phyloP scores from a whole-genome alignment of 1,284 basidiomycete genomes.

The Lignosus rhinocerotis region DNA sequence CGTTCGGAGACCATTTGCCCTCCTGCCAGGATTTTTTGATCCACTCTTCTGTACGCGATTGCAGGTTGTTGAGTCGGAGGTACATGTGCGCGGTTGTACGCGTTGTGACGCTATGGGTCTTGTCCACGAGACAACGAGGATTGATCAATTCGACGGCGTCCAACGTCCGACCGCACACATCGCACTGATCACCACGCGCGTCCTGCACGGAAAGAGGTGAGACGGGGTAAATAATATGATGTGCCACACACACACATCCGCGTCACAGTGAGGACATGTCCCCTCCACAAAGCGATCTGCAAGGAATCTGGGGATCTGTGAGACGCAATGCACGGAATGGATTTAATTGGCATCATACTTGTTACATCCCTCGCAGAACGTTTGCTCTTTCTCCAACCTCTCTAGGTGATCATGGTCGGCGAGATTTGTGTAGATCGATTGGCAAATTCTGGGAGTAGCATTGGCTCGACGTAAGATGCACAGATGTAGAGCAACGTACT shows the following conservation, averaged over 20 bases:
- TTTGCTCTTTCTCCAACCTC: slow-evolving; percentile 87
- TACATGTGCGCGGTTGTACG: slow-evolving; percentile 93
- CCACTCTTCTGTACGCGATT: slow-evolving; percentile 87
- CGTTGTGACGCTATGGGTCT: slow-evolving; percentile 75
- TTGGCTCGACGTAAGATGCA: neutral
- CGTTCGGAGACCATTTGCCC: slow-evolving; percentile 92
- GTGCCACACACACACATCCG: slow-evolving; percentile 53
- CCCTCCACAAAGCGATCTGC: slow-evolving; percentile 97
- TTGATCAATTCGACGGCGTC: slow-evolving; percentile 94
- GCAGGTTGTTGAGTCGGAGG: slow-evolving; percentile 83
- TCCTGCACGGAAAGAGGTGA: slow-evolving; percentile 54
- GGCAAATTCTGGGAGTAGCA: slow-evolving; percentile 67
- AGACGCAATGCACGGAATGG: neutral
- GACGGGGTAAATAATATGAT: neutral
- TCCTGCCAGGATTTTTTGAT: slow-evolving; percentile 78
- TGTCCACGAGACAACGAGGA: slow-evolving; percentile 92
- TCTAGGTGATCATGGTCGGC: slow-evolving; percentile 76
- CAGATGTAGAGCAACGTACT: slow-evolving; percentile 48
- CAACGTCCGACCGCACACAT: slow-evolving; percentile 89
- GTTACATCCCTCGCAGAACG: slow-evolving; percentile 88
- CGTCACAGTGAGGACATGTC: slow-evolving; percentile 88
- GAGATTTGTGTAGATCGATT: slow-evolving; percentile 85
- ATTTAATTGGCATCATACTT: slow-evolving; percentile 50
- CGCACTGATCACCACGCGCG: slow-evolving; percentile 98
- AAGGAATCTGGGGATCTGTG: slow-evolving; percentile 64